These are phyloP conservation scores for Dipteronia sinensis DNA, from an alignment of 345 rosid species.

Conservation along the genomic window DNA sequence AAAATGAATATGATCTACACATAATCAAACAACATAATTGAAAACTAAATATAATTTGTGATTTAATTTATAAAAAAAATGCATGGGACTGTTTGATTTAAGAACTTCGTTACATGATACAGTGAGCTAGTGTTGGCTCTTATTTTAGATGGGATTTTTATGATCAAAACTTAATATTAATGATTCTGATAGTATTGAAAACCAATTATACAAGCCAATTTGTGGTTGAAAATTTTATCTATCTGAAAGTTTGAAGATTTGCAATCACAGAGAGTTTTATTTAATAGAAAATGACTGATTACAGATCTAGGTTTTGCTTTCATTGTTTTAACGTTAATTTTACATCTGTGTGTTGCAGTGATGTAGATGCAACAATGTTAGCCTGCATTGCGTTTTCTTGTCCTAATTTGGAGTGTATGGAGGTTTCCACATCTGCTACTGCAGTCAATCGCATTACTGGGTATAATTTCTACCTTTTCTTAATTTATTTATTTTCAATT, in stretches of 20 bases:
- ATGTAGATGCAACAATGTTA: conserved; percentile 81
- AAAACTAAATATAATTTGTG: background rate
- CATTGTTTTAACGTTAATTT: background rate
- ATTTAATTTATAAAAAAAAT: conserved; percentile 6
- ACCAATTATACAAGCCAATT: background rate
- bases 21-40: background rate
- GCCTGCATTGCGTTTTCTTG: conserved; percentile 98
- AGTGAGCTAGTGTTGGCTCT: conserved; percentile 16
- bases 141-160: background rate
- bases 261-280: background rate
- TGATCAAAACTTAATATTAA: background rate
- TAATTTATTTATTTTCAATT: background rate
- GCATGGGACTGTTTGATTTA: conserved; percentile 10
- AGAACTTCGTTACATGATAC: background rate
- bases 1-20: conserved; percentile 6
- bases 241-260: background rate
- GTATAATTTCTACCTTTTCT: conserved; percentile 36
- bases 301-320: background rate
- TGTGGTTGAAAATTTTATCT: background rate
- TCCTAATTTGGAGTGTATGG: conserved; percentile 83
- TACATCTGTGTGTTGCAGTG: conserved; percentile 51
- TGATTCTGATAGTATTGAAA: background rate
- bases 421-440: conserved; percentile 53
- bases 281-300: background rate
- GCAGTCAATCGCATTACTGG: conserved; percentile 88